Evolutionary conservation across 1,284 basidiomycete species (phyloP).

Genomic region (Coniferiporia weirii): DNA sequence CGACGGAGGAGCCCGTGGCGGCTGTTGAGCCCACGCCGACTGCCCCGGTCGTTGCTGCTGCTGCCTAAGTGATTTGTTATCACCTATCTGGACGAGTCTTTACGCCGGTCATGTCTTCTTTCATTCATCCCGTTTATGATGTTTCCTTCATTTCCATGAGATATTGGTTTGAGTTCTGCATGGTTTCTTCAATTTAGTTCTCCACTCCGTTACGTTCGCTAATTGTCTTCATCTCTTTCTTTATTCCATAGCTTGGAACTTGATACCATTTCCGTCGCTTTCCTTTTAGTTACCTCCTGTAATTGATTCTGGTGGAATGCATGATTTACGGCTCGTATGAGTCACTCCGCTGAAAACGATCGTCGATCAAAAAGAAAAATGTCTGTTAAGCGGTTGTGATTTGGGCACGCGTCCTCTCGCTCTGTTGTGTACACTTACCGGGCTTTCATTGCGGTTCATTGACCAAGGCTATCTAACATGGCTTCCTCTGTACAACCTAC

Average conservation of each 20-base stretch:
- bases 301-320: constrained; percentile 13
- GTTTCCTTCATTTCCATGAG: constrained; percentile 37
- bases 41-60: constrained; percentile 31
- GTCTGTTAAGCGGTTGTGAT: neutral
- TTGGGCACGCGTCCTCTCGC: neutral
- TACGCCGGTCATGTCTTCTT: constrained; percentile 21
- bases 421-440: neutral
- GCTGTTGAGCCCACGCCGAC: constrained; percentile 30
- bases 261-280: constrained; percentile 18
- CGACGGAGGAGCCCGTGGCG: constrained; percentile 26
- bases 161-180: constrained; percentile 14
- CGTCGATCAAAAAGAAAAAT: neutral
- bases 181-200: constrained; percentile 17
- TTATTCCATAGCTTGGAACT: constrained; percentile 16
- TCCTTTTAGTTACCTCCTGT: constrained; percentile 16
- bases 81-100: constrained; percentile 7
- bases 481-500: too few species aligned
- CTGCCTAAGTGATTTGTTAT: constrained; percentile 18
- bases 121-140: constrained; percentile 27
- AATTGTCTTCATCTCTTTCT: constrained; percentile 16
- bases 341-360: too few species aligned
- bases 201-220: constrained; percentile 14
- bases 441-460: constrained; percentile 45
- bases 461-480: too few species aligned
- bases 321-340: constrained; percentile 1